phyloP scores from a whole-genome alignment of 257 asterid species.

The Verbascum thapsus region DNA sequence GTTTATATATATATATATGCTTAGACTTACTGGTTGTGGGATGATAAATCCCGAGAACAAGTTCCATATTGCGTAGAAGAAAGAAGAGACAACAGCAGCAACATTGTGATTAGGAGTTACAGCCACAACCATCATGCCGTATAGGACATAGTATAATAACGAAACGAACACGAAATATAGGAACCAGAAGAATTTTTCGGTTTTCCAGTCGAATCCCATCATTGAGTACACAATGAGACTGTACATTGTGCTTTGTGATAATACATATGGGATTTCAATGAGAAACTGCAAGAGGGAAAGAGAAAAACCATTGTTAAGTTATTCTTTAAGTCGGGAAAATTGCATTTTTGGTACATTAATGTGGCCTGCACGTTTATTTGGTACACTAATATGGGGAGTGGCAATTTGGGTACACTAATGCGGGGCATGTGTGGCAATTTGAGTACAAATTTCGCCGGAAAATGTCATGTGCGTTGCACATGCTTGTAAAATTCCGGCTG shows the following conservation, averaged over 20 bases:
- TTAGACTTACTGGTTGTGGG: slow-evolving; percentile 67
- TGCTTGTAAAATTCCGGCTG: too few relatives aligned
- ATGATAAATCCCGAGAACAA: slow-evolving; percentile 74
- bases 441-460: too few relatives aligned
- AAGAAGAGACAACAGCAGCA: slow-evolving; percentile 56
- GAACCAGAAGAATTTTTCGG: slow-evolving; percentile 70
- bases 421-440: too few relatives aligned
- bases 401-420: too few relatives aligned
- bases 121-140: slow-evolving; percentile 79
- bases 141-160: slow-evolving; percentile 62
- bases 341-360: too few relatives aligned
- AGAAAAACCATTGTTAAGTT: too few relatives aligned
- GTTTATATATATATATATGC: too few relatives aligned
- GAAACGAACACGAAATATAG: slow-evolving; percentile 60
- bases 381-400: too few relatives aligned
- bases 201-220: slow-evolving; percentile 74
- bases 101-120: slow-evolving; percentile 69
- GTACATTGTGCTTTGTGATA: slow-evolving; percentile 49
- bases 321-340: too few relatives aligned
- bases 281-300: slow-evolving; percentile 59
- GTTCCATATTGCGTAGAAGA: slow-evolving; percentile 64
- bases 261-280: slow-evolving; percentile 64
- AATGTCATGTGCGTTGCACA: too few relatives aligned
- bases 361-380: too few relatives aligned
- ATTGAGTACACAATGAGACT: slow-evolving; percentile 62